These are phyloP conservation scores for Lolium multiflorum DNA, from an alignment of 176 grass and related monocot species.

Conservation along the genomic window DNA sequence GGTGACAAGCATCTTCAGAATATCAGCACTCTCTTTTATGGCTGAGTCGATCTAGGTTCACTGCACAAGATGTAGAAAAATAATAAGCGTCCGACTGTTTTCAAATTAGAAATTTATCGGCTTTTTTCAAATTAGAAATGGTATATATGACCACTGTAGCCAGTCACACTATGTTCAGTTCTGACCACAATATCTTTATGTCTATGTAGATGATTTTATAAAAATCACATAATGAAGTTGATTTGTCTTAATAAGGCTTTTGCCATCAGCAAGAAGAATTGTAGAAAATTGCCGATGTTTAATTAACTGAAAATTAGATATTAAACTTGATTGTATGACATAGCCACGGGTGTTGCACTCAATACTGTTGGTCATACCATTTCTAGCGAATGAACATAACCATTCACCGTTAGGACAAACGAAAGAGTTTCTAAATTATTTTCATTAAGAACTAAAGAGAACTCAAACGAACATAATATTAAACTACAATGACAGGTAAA, in stretches of 20 bases:
- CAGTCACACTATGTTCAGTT: neutral
- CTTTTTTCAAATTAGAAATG: too few species aligned
- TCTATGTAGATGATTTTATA: neutral
- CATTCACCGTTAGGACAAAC: neutral
- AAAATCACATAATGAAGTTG: neutral
- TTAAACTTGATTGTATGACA: slow-evolving; percentile 5
- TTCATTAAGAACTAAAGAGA: neutral
- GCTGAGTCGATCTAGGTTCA: slow-evolving; percentile 74
- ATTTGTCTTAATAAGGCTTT: neutral
- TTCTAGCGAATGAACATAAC: neutral
- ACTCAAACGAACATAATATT: neutral
- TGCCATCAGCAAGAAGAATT: neutral
- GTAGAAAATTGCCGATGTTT: neutral
- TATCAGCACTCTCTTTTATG: slow-evolving; percentile 67
- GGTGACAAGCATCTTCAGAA: slow-evolving; percentile 67
- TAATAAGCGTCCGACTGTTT: neutral
- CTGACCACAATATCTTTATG: neutral
- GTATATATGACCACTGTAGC: too few species aligned
- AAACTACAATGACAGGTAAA: slow-evolving; percentile 25
- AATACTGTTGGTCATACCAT: slow-evolving; percentile 9
- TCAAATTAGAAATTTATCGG: neutral
- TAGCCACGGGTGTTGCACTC: neutral
- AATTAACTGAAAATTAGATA: neutral
- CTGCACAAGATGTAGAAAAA: slow-evolving; percentile 30
- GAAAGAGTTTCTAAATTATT: neutral